Base-by-base conservation (phyloP, 2,329 filamentous ascomycete genomes). In the Mollisiaceae sp. region DNA sequence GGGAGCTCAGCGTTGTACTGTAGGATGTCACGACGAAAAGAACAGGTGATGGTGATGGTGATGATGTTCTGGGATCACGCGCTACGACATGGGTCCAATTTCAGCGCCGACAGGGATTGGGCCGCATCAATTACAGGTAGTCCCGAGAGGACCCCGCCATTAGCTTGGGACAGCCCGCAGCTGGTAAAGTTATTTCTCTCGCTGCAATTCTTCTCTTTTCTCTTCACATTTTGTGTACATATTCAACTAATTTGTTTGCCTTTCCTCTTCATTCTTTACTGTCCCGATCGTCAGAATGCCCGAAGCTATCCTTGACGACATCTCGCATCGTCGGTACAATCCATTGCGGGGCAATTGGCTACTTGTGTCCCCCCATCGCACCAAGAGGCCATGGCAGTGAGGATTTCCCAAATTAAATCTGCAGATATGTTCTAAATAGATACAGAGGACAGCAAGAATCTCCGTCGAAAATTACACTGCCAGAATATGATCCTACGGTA, bases 371-470 rank as follows among this genome's bases (percentile, higher is more conserved):
- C 95, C 95, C 67, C 95, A 99, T 79, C 85, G 95, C 63, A 98
- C 94, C 61, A 98, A 98, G 86, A 87, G 95, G 70, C 95, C 95
- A 75, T 99, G 95, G 95, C 95, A 97, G 92, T 97, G 83, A 86
- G 91, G 67, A 22, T 20, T 59, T 14, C 58, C 15, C 54, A 39
- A 38, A 35, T 11, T 11, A 9, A 22, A 1, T 47, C 50, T 22
- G 59, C 57, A 35, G 15, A 12, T 14, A 39, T 57, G 22, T 64
- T 20, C 60, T 65, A 68, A 71, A 38, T 35, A 22, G 59, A 32
- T n/a, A 8, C 65, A 94, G 91, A 83, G 92, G 92, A 66, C 89
- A 91, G 71, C 89, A 95, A 78, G 92, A 95, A 78, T 84, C 82
- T 11, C 86, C 90, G 1, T 85, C 86, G n/a, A 86, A 86, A 71